A percentile compares a stretch with the other conserved stretches of the same genome.
Conservation (phyloP, 1,284 basidiomycete genomes). For the Rhodotorula mucilaginosa region DNA sequence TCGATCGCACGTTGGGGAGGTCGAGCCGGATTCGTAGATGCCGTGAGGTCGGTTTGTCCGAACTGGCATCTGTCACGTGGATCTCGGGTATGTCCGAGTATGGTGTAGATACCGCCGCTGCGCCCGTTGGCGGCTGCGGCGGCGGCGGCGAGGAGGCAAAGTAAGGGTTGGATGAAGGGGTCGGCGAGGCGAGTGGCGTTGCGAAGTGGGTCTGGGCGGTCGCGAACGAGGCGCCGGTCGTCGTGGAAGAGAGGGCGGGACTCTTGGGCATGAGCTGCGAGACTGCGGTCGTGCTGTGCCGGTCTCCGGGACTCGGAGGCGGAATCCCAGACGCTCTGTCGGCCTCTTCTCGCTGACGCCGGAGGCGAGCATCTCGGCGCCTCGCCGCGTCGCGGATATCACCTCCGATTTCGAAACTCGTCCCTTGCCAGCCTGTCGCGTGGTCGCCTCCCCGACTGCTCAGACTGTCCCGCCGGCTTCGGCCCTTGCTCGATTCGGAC, state of each 20-base stretch:
- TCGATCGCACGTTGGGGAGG: not conserved
- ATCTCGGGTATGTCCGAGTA: not conserved
- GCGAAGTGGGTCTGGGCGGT: slow-evolving; percentile 12
- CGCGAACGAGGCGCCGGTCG: slow-evolving; percentile 3
- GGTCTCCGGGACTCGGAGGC: not conserved
- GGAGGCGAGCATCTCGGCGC: slow-evolving; percentile 17
- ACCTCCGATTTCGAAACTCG: slow-evolving; percentile 34
- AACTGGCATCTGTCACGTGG: not conserved
- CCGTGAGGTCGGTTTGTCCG: not conserved
- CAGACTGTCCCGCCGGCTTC: not conserved
- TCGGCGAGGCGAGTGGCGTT: slow-evolving; percentile 1
- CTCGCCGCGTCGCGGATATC: slow-evolving; percentile 28
- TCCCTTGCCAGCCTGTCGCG: slow-evolving; percentile 21
- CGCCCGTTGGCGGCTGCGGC: too few species aligned
- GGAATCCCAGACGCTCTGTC: not conserved
- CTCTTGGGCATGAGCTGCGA: not conserved
- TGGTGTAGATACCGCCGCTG: too few species aligned
- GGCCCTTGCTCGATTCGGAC: not conserved
- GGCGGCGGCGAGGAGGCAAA: not conserved
- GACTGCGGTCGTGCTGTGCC: not conserved
- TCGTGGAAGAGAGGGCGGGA: not conserved
- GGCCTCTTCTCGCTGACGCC: slow-evolving; percentile 13
- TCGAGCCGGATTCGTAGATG: not conserved
- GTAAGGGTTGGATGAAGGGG: slow-evolving; percentile 5
- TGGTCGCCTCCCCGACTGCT: not conserved